These are phyloP conservation scores for Hordeum marinum DNA, from an alignment of 176 grass and related monocot species.

Conservation along the genomic window DNA sequence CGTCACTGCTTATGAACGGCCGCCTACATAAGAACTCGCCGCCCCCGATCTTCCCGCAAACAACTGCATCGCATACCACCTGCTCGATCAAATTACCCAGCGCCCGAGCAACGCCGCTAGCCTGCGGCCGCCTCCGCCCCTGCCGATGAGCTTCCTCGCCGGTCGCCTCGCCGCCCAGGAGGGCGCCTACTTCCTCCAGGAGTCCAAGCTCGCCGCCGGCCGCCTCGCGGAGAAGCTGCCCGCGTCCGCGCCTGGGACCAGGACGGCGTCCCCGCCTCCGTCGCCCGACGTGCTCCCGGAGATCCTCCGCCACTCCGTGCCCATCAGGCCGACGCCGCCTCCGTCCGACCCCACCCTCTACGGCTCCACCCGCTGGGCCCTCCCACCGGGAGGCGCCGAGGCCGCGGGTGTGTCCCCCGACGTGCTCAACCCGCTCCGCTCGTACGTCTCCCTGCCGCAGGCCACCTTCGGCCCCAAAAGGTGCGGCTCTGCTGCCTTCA, in stretches of 20 bases:
- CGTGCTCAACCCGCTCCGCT: slow-evolving; percentile 66
- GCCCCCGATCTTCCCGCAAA: not conserved
- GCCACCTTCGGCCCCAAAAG: slow-evolving; percentile 90
- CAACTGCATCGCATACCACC: not conserved
- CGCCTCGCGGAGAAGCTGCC: slow-evolving; percentile 69
- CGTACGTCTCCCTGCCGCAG: slow-evolving; percentile 74
- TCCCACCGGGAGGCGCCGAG: slow-evolving; percentile 8
- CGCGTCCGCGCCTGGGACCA: not conserved
- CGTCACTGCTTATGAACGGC: slow-evolving; percentile 8
- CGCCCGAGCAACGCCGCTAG: not conserved
- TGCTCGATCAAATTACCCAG: slow-evolving; percentile 33
- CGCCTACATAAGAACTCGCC: not conserved
- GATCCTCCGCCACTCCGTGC: slow-evolving; percentile 79
- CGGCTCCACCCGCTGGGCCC: slow-evolving; percentile 53
- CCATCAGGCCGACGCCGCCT: slow-evolving; percentile 40
- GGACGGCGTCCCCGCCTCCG: not conserved
- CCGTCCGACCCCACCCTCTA: slow-evolving; percentile 35
- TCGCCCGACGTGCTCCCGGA: slow-evolving; percentile 75
- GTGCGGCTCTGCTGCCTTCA: slow-evolving; percentile 8
- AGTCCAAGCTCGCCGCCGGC: slow-evolving; percentile 67
- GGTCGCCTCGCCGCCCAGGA: slow-evolving; percentile 76
- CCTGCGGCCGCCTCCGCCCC: not conserved
- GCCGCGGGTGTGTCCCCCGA: slow-evolving; percentile 28
- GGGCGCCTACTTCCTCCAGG: slow-evolving; percentile 79
- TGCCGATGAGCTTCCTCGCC: slow-evolving; percentile 76